Percentiles rank a stretch among this genome's conserved stretches.
phyloP scores from a whole-genome alignment of 148 eudicot genomes.

The Amaranthus cruentus region DNA sequence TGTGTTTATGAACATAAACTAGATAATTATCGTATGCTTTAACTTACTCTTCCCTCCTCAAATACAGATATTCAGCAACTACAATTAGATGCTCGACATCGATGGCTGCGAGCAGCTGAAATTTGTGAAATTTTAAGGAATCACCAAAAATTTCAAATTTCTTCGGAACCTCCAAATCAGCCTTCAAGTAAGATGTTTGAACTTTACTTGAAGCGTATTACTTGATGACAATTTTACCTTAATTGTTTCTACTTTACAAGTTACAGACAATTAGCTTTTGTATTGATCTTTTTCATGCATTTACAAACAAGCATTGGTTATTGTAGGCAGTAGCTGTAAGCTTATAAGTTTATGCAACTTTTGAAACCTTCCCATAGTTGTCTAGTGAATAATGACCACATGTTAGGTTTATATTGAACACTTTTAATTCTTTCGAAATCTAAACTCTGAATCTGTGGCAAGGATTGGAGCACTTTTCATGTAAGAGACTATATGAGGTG shows the following conservation, averaged over 20 bases:
- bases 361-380: no score
- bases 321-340: no score
- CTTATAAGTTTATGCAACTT: no score
- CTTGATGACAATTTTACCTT: neutral
- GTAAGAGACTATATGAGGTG: no score
- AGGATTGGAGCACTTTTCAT: no score
- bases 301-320: no score
- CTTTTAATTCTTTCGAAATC: no score
- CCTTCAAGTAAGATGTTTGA: constrained; percentile 42
- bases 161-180: constrained; percentile 51
- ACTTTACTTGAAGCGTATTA: neutral
- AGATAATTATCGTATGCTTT: neutral
- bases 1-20: neutral
- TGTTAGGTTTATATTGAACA: no score
- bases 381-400: no score
- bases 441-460: no score
- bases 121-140: constrained; percentile 65
- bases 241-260: neutral
- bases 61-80: constrained; percentile 51
- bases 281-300: no score
- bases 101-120: constrained; percentile 80
- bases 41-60: neutral
- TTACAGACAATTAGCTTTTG: no score
- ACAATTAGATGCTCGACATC: constrained; percentile 55
- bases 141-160: constrained; percentile 41